phyloP scores from a whole-genome alignment of 164 flowering plant genomes.

The Vitis cinerea region DNA sequence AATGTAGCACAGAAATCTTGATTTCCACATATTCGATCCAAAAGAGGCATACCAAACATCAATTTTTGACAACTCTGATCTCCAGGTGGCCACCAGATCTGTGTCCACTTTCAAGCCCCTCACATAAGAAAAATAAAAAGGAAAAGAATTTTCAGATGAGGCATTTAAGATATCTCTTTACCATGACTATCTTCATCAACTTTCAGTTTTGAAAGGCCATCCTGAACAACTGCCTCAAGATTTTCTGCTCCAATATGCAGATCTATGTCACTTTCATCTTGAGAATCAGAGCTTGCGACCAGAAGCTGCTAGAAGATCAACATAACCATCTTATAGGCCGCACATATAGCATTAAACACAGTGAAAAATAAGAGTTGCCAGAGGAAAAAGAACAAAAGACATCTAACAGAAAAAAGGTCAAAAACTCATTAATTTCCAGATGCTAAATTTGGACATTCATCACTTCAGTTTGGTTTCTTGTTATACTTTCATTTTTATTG shows the following conservation, averaged over 20 bases:
- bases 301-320: constrained; percentile 22
- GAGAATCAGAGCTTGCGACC: constrained; percentile 67
- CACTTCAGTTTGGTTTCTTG: neutral
- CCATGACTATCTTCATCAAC: constrained; percentile 44
- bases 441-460: neutral
- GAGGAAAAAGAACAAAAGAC: neutral
- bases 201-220: constrained; percentile 46
- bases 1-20: constrained; percentile 85
- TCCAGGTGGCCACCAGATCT: constrained; percentile 43
- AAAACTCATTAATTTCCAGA: neutral
- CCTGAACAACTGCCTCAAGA: constrained; percentile 32
- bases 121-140: constrained; percentile 4
- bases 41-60: constrained; percentile 85
- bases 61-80: constrained; percentile 58
- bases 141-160: neutral
- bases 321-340: neutral
- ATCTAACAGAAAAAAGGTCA: neutral
- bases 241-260: constrained; percentile 16
- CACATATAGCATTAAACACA: neutral
- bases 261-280: constrained; percentile 44
- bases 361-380: too few relatives aligned
- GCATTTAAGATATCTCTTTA: constrained; percentile 16
- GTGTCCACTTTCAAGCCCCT: neutral
- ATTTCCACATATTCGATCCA: constrained; percentile 89
- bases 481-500: too few relatives aligned